Conservation (phyloP, 2,329 filamentous ascomycete genomes). For the Diaporthe amygdali region DNA sequence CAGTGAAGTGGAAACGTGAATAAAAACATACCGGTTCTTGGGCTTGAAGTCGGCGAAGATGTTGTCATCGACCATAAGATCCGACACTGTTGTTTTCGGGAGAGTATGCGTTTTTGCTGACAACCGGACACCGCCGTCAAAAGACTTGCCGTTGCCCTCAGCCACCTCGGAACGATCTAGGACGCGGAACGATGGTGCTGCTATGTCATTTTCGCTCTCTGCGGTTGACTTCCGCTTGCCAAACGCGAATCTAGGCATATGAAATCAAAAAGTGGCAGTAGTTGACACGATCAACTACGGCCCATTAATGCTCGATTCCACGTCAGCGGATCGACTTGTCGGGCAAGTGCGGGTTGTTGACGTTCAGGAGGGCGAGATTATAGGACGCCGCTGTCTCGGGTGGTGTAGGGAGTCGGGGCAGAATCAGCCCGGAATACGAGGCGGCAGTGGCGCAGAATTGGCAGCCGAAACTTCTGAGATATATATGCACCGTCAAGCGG, state of each 20-base stretch:
- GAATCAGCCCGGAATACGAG: conserved; percentile 25
- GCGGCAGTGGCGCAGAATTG: conserved; percentile 24
- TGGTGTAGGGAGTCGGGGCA: conserved; percentile 15
- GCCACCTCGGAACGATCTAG: conserved; percentile 56
- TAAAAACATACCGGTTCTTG: conserved; percentile 56
- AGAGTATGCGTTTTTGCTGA: conserved; percentile 43
- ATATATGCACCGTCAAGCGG: conserved; percentile 22
- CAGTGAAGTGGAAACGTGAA: conserved; percentile 16
- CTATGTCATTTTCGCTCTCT: conserved; percentile 56
- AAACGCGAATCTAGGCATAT: conserved; percentile 69
- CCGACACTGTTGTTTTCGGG: conserved; percentile 44
- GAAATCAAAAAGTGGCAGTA: conserved; percentile 36
- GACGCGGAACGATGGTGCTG: conserved; percentile 62
- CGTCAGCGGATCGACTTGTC: conserved; percentile 12
- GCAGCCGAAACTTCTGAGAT: conserved; percentile 8
- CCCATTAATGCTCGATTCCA: conserved; percentile 23
- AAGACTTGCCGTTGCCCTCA: conserved; percentile 46
- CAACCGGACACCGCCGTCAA: conserved; percentile 54
- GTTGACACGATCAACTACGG: conserved; percentile 26
- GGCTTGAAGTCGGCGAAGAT: conserved; percentile 62
- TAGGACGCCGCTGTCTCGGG: conserved; percentile 1
- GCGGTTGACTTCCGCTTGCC: conserved; percentile 65
- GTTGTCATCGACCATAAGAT: conserved; percentile 54
- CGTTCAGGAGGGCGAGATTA: neutral
- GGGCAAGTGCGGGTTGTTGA: neutral